Conservation (phyloP, 2,329 filamentous ascomycete species). For the Phoma herbarum region DNA sequence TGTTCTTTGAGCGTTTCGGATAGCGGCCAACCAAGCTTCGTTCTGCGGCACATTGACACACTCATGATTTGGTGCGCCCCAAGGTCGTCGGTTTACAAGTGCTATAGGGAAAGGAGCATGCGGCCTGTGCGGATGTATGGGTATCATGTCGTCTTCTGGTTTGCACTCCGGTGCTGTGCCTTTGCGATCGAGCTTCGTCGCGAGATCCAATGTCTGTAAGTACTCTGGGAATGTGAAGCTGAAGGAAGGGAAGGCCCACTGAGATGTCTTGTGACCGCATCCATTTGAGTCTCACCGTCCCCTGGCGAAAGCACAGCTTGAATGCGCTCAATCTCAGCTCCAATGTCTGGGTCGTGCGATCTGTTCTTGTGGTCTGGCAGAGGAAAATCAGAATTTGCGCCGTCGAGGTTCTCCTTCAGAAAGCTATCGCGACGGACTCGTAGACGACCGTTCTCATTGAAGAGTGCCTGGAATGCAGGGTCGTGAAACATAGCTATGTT, state of each 20-base stretch:
- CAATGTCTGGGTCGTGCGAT: constrained; percentile 66
- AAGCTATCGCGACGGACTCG: constrained; percentile 5
- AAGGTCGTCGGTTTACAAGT: constrained; percentile 73
- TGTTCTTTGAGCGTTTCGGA: constrained; percentile 68
- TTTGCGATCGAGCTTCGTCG: constrained; percentile 60
- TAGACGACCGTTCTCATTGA: constrained; percentile 1
- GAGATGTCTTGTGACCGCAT: constrained; percentile 71
- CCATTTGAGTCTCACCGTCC: constrained; percentile 61
- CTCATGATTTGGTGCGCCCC: constrained; percentile 68
- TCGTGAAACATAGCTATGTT: constrained; percentile 1
- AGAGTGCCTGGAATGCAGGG: constrained; percentile 4
- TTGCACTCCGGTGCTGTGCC: constrained; percentile 64
- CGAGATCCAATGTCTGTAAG: neutral
- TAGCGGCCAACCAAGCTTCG: constrained; percentile 74
- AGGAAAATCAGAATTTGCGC: neutral
- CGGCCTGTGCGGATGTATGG: constrained; percentile 66
- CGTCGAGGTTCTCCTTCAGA: neutral
- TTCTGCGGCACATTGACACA: constrained; percentile 76
- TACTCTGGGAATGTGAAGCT: too few relatives aligned
- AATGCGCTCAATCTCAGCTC: constrained; percentile 68
- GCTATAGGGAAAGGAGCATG: constrained; percentile 73
- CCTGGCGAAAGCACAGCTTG: constrained; percentile 65
- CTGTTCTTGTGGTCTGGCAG: neutral
- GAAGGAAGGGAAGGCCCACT: constrained; percentile 53
- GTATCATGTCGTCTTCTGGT: constrained; percentile 68